Percentiles rank a stretch among this genome's conserved stretches.
Evolutionary conservation across 768 basidiomycete genomes (phyloP).

Genomic region (Hydnum rufescens): DNA sequence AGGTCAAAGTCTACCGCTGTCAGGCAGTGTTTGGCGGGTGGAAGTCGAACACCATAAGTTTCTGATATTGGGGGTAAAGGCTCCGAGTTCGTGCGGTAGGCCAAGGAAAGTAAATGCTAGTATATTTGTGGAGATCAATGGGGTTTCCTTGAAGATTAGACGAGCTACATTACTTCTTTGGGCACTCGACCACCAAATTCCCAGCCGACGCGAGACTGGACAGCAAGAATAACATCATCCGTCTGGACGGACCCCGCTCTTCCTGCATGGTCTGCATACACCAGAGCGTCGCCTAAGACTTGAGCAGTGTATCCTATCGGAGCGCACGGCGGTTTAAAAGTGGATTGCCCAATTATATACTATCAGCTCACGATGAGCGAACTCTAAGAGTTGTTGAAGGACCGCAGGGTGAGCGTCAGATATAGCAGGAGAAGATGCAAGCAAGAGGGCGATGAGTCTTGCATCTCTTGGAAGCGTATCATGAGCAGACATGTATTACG

Average conservation of each 20-base stretch:
- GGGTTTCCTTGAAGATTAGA: neutral
- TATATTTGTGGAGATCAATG: neutral
- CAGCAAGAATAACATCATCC: constrained; percentile 63
- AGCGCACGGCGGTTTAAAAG: neutral
- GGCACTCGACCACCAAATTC: constrained; percentile 78
- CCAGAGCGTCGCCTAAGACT: constrained; percentile 64
- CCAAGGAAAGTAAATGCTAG: constrained; percentile 61
- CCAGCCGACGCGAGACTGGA: constrained; percentile 82
- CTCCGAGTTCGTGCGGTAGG: constrained; percentile 61
- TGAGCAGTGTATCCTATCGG: constrained; percentile 42
- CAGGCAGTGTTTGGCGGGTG: constrained; percentile 40
- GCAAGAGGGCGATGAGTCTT: constrained; percentile 59
- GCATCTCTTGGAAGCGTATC: constrained; percentile 73
- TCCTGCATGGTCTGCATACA: constrained; percentile 76
- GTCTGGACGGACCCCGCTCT: constrained; percentile 58
- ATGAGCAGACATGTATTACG: neutral
- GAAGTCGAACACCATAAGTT: constrained; percentile 73
- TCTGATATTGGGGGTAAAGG: constrained; percentile 74
- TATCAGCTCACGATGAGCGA: constrained; percentile 37
- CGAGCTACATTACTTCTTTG: constrained; percentile 41
- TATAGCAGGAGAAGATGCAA: constrained; percentile 66
- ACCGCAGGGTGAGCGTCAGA: constrained; percentile 77
- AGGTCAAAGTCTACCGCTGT: constrained; percentile 73
- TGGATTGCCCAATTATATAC: neutral
- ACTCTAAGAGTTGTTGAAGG: constrained; percentile 71